phyloP scores from a whole-genome alignment of 345 rosid species.

The Aurinia saxatilis region DNA sequence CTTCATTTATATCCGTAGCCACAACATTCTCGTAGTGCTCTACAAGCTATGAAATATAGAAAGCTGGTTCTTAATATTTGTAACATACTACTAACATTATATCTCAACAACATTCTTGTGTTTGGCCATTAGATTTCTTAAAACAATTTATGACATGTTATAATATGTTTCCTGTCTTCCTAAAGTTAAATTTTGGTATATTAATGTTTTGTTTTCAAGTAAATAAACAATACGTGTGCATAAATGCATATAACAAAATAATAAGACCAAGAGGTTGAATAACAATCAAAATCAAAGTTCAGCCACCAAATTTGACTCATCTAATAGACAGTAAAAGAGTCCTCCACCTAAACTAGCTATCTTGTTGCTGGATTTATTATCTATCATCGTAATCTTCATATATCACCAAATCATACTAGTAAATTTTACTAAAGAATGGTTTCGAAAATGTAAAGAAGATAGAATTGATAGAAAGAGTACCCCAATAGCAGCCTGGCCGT shows the following conservation, averaged over 20 bases:
- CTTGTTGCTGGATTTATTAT: background rate
- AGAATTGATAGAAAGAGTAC: background rate
- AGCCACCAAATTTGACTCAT: constrained; percentile 3
- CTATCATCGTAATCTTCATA: background rate
- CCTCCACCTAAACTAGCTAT: background rate
- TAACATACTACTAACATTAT: no score
- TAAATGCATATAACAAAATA: background rate
- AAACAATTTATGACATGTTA: background rate
- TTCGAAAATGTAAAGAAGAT: background rate
- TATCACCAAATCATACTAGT: background rate
- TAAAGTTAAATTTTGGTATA: background rate
- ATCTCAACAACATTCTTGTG: no score
- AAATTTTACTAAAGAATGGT: background rate
- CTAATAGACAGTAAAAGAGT: background rate
- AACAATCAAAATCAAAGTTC: background rate
- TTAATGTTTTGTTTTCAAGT: background rate
- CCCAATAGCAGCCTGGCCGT: constrained; percentile 29
- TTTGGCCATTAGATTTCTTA: no score
- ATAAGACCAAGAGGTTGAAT: background rate
- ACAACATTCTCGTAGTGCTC: constrained; percentile 28
- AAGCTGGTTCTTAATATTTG: no score
- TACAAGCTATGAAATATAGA: constrained; percentile 2
- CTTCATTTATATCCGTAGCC: constrained; percentile 26
- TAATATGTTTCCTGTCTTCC: background rate
- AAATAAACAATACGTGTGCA: background rate